These are phyloP conservation scores for Xylariomycetidae sp. DNA, from an alignment of 2,329 filamentous ascomycete species.

Conservation along the genomic window DNA sequence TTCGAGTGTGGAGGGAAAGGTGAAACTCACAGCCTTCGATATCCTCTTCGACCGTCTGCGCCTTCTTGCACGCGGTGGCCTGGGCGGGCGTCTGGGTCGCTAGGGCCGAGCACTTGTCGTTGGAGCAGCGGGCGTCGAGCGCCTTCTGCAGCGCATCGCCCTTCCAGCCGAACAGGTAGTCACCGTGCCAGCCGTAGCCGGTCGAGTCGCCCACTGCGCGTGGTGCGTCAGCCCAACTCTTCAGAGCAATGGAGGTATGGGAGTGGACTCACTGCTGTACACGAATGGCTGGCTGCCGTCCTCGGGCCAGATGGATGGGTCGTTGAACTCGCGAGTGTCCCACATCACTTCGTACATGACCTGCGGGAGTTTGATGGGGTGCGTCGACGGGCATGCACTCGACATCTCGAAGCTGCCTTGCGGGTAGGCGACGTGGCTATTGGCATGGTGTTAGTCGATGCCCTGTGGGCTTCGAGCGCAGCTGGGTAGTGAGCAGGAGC, in stretches of 20 bases:
- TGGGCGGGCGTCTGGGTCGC: conserved; percentile 13
- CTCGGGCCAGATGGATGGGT: conserved; percentile 27
- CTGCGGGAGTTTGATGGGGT: conserved; percentile 38
- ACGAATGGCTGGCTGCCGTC: conserved; percentile 28
- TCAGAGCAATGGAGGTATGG: not conserved
- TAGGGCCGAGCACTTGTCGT: conserved; percentile 13
- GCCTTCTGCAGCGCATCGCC: conserved; percentile 26
- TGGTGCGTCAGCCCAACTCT: not conserved
- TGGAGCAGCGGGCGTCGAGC: conserved; percentile 22
- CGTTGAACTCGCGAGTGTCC: conserved; percentile 33
- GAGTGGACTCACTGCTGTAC: conserved; percentile 2
- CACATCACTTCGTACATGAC: conserved; percentile 41
- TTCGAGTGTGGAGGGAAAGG: no score
- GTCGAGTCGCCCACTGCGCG: not conserved
- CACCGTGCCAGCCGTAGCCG: conserved; percentile 32
- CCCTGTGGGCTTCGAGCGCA: no score
- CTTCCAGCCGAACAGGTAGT: conserved; percentile 34
- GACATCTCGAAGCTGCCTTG: conserved; percentile 19
- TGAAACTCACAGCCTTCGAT: conserved; percentile 8
- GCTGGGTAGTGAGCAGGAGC: no score
- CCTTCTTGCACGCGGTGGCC: conserved; percentile 7
- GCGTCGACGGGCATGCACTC: conserved; percentile 29
- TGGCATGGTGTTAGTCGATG: no score
- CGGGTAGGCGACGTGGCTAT: conserved; percentile 16
- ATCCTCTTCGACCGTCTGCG: conserved; percentile 3